Evolutionary conservation across 495 filamentous ascomycete genomes (phyloP), one percentile per base, ranked within the genome.

Genomic region (Rhypophila decipiens): DNA sequence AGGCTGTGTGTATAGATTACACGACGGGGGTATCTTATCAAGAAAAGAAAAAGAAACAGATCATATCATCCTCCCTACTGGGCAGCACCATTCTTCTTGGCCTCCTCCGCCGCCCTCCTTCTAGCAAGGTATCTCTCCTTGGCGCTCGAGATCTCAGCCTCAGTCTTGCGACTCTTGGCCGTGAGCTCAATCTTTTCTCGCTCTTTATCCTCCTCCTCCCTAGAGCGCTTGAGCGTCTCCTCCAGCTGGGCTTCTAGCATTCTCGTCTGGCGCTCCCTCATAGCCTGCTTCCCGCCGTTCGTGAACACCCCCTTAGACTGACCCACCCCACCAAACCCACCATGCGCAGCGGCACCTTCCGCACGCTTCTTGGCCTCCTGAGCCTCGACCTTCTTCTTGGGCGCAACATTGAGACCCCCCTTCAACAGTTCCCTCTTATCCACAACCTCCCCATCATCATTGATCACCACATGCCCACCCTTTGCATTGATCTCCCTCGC

Each of bases 361-460:
- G 55, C 51, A 24, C 52, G 51, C 24, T 55, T 55, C 20, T 72
- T 56, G 35, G 65, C 63, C 54, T 67, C 56, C 38, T 63, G 51
- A 11, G 59, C 50, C 40, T 68, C 61, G 19, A 51, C 47, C 54
- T 67, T 69, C 58, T 70, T 70, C 53, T 82, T 85, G 7, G 82
- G 72, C 17, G 74, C 77, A 12, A 96, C 74, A 49, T 98, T 98
- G 34, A 98, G 68, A 36, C 93, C 93, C 10, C 90, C 91, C 39
- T 78, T 83, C 12, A 98, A 75, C 15, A 98, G 68, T 57, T 96
- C 87, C 18, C 91, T 78, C 72, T 96, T 96, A 59, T 98, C 93
- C 17, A 95, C 86, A 3, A 98, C 84, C 58, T 94, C 82, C 0
- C 94, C 93, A 39, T 97, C 93, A 51, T 97, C 93, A 56, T 96